Evolutionary conservation across 257 asterid species (phyloP), one percentile per base, ranked within the genome.

Genomic region (Phtheirospermum japonicum): DNA sequence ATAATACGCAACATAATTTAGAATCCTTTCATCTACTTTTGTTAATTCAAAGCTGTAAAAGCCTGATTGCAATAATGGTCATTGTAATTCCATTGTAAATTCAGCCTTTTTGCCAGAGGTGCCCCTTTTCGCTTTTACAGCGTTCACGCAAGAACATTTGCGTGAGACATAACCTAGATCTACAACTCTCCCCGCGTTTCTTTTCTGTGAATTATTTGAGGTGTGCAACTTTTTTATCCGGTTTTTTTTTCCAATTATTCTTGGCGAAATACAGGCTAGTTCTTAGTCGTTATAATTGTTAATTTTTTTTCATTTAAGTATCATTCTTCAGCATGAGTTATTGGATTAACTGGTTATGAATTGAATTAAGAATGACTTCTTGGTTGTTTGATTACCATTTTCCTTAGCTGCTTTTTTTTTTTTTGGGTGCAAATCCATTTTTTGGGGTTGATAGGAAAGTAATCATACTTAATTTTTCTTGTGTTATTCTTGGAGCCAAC

Each of bases 71-170:
- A 57, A 13, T 30, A 59, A 43, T 58, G 40, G 36, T 17, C 6
- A 34, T 19, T 0, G 5, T 42, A 30, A 18, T 69, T 66, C 43
- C 65, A 60, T 67, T 53, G 52, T 66, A 57, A 69, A 51, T 61
- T 52, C 23, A 2, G 20, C 68, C 30, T 62, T 65, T 30, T 57
- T 13, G 65, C 60, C 40, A 5, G 37, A 52, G 61, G 23, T 55
- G 58, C 72, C 60, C 55, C 50, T 74, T 10, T 67, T 61, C 60
- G 31, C 62, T 66, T 68, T 75, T 59, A 34, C 45, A 17, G 64
- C 34, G 61, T 63, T 65, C 61, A 68, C 71, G 76, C 75, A 55
- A 79, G 60, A 65, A 55, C 69, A 67, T 69, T 68, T 61, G 1
- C 31, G 31, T 55, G 74, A 36, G n/a, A 46, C 26, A 19, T 19